Evolutionary conservation across 345 rosid species (phyloP).

Genomic region (Dimocarpus longan): DNA sequence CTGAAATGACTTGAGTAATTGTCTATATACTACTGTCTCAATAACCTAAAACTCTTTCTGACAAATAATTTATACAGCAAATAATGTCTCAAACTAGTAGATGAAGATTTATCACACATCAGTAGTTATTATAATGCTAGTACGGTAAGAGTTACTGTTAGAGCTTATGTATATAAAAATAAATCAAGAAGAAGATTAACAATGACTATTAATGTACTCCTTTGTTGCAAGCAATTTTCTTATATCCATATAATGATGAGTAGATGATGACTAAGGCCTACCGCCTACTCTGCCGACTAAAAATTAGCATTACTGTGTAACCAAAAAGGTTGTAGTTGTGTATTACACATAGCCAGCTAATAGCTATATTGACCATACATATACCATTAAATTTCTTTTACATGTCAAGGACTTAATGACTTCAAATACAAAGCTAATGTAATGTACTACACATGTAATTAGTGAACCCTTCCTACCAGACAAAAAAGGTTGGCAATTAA

Average conservation of each 20-base stretch:
- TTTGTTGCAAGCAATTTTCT: neutral
- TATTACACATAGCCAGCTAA: constrained; percentile 14
- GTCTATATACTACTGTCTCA: neutral
- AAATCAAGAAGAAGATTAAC: neutral
- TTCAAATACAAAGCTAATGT: no score
- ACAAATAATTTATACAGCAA: no score
- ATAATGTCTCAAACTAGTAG: no score
- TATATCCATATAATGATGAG: neutral
- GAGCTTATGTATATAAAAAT: no score
- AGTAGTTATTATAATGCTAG: no score
- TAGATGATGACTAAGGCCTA: neutral
- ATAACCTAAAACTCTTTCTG: no score
- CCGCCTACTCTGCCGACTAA: neutral
- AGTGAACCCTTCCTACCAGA: no score
- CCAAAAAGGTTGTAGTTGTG: neutral
- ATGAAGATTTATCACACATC: no score
- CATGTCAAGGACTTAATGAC: neutral
- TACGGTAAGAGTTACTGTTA: no score
- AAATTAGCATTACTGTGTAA: neutral
- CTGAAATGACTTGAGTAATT: neutral
- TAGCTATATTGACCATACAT: neutral
- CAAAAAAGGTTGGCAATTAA: neutral
- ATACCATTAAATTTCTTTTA: neutral
- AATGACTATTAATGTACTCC: no score
- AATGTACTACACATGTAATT: no score